Conservation (phyloP, 1,139 yeast species). For the Hansenula anomala region DNA sequence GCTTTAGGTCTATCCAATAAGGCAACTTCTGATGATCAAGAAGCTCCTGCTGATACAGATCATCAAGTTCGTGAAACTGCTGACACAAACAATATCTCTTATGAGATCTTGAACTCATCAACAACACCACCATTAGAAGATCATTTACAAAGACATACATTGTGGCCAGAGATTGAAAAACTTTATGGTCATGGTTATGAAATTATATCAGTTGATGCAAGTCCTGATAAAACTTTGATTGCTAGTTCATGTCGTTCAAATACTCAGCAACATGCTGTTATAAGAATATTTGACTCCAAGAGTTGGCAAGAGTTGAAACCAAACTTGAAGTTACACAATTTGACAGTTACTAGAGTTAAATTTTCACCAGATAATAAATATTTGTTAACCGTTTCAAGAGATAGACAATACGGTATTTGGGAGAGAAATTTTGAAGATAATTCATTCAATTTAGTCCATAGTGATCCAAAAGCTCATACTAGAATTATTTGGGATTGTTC, state of each 20-base stretch:
- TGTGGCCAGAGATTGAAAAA: conserved; percentile 94
- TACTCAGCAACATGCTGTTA: conserved; percentile 76
- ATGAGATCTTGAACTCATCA: conserved; percentile 42
- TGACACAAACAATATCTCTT: conserved; percentile 35
- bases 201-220: conserved; percentile 70
- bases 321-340: conserved; percentile 57
- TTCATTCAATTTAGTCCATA: conserved; percentile 37
- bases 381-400: conserved; percentile 82
- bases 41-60: conserved; percentile 31
- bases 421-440: conserved; percentile 36
- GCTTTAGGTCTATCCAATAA: conserved; percentile 93
- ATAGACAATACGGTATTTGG: conserved; percentile 85
- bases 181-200: conserved; percentile 98
- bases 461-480: conserved; percentile 72
- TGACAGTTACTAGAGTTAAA: conserved; percentile 79
- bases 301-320: conserved; percentile 59
- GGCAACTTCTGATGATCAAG: conserved; percentile 52
- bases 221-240: conserved; percentile 58
- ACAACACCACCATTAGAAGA: conserved; percentile 77
- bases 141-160: conserved; percentile 81
- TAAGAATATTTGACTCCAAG: conserved; percentile 63
- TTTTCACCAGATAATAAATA: conserved; percentile 71
- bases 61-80: conserved; percentile 35
- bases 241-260: conserved; percentile 95
- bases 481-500: conserved; percentile 95